Conservation (phyloP, 352 stramenopile genomes). For the Pythium rishiriense region DNA sequence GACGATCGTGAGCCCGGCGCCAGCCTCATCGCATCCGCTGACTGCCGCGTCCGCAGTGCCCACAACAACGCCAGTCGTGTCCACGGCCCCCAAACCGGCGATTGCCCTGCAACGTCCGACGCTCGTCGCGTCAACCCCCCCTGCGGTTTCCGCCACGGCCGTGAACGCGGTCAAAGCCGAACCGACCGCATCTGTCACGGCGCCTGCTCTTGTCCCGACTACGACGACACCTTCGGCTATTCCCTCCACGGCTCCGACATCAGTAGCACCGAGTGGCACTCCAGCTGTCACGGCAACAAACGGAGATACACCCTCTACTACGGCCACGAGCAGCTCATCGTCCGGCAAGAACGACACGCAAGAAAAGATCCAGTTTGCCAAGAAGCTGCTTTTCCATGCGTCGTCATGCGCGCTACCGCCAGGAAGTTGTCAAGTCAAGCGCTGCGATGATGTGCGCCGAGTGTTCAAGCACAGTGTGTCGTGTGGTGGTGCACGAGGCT, state of each 20-base stretch:
- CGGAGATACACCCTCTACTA: not conserved
- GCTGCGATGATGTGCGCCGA: conserved; percentile 82
- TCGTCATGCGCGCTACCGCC: conserved; percentile 59
- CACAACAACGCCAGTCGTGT: not conserved
- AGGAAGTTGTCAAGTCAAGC: conserved; percentile 79
- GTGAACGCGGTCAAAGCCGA: conserved; percentile 19
- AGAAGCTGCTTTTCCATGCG: conserved; percentile 77
- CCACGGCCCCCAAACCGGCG: not conserved
- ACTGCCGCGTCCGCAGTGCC: not conserved
- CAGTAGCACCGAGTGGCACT: conserved; percentile 3
- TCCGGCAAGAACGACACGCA: conserved; percentile 40
- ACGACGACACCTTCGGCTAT: not conserved
- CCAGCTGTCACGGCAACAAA: conserved; percentile 21
- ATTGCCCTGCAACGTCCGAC: conserved; percentile 30
- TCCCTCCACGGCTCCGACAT: not conserved
- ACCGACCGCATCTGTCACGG: not conserved
- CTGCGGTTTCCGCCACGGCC: not conserved
- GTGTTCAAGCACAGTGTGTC: conserved; percentile 87
- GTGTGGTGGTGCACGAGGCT: conserved; percentile 64
- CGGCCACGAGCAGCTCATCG: not conserved
- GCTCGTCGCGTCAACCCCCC: conserved; percentile 18
- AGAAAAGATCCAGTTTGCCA: conserved; percentile 86
- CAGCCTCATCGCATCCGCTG: conserved; percentile 2
- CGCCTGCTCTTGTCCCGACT: not conserved
- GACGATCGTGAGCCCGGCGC: not conserved